Base-by-base conservation (phyloP, 2,329 filamentous ascomycete species). In the Fusarium pseudocircinatum region DNA sequence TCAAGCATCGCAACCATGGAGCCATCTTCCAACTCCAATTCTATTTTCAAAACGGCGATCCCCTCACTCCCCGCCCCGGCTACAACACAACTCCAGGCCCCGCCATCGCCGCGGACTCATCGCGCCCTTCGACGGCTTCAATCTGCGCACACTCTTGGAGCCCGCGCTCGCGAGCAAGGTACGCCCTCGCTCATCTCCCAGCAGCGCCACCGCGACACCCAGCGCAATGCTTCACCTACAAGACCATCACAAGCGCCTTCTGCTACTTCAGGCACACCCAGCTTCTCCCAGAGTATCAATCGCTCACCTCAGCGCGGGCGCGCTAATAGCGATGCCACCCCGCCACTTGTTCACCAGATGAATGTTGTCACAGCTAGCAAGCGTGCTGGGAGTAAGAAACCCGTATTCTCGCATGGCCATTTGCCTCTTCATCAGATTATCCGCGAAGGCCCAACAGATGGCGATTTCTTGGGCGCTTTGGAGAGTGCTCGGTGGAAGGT, bases 381-480 rank as follows among this genome's bases (percentile, higher is more conserved):
- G 67, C 81, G 83, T 40, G 75, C 79, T n/a, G 77, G 86, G 79
- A 46, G 83, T 82, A 70, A 85, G 76, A 84, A 84, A 60, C 83
- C 83, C 40, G 81, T 83, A 63, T 84, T 84, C 66, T 84, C 88
- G 32, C 88, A 91, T 75, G 83, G 85, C n/a, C 82, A 84, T 64
- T 83, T 92, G 78, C 88, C 89, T 28, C 83, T 98, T 34, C 94
- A 97, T 79, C 87, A 90, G 72, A 87, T 97, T 50, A 86, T 98
- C 52, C 90, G 94, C 74, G 94, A 96, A 70, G 95, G 95, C 0
- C 94, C 95, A 4, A 89, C 90, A 4, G 88, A 91, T 73, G 93
- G 91, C 26, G 91, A 96, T 80, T 85, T 92, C 30, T 80, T 86
- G 30, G 88, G 89, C 24, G 91, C 91, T 14, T 84, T 96, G 57